Conservation (phyloP, 768 basidiomycete genomes). For the Leccinellum albellum region DNA sequence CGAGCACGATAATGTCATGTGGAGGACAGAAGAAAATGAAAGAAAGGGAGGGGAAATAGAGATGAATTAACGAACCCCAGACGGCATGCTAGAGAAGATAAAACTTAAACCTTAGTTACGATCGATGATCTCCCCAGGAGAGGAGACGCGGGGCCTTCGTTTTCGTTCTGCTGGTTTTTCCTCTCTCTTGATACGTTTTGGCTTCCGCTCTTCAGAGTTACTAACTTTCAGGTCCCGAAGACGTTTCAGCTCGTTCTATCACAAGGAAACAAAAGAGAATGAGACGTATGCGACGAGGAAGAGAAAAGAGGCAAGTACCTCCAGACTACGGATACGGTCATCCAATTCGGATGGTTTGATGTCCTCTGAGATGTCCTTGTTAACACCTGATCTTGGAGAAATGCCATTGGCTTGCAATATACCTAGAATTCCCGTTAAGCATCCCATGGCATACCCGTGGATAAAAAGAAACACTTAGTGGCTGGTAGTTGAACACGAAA, state of each 20-base stretch:
- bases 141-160: not conserved
- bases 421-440: conserved; percentile 1
- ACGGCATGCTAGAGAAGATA: not conserved
- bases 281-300: not conserved
- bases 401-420: conserved; percentile 19
- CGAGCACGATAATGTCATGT: too few relatives aligned
- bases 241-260: conserved; percentile 13
- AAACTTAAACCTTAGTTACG: not conserved
- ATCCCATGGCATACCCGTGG: not conserved
- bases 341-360: conserved; percentile 1
- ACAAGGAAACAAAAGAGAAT: not conserved
- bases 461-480: not conserved
- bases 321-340: conserved; percentile 3
- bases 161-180: not conserved
- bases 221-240: conserved; percentile 5
- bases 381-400: not conserved
- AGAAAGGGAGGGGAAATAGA: too few relatives aligned
- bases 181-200: conserved; percentile 17
- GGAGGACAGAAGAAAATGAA: too few relatives aligned
- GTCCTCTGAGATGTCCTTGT: not conserved
- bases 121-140: conserved; percentile 12
- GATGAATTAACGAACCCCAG: too few relatives aligned
- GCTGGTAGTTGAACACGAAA: not conserved
- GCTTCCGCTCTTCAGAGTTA: conserved; percentile 5
- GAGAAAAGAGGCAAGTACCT: not conserved